These are phyloP conservation scores for Teunomyces kruisii DNA, from an alignment of 805 yeast genomes.

Conservation along the genomic window DNA sequence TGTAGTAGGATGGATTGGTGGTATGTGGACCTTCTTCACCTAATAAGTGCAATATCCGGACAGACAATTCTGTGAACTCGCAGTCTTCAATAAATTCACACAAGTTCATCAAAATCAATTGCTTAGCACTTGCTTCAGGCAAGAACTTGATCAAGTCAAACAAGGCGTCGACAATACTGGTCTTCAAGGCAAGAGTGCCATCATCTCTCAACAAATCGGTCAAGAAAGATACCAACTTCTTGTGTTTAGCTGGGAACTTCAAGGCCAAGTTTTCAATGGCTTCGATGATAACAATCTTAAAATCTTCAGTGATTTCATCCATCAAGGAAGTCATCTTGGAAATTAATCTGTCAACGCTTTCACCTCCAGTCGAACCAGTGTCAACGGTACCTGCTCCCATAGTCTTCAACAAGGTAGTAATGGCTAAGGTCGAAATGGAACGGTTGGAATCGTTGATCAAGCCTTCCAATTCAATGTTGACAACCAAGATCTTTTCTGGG, in stretches of 20 bases:
- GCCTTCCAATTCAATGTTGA: conserved; percentile 82
- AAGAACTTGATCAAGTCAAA: conserved; percentile 87
- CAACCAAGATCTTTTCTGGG: conserved; percentile 75
- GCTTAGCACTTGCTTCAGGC: conserved; percentile 70
- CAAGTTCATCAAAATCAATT: conserved; percentile 77
- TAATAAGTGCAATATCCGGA: conserved; percentile 85
- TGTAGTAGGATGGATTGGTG: conserved; percentile 81
- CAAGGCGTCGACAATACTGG: conserved; percentile 86
- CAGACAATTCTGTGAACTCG: conserved; percentile 90
- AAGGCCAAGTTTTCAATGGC: conserved; percentile 90
- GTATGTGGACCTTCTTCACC: conserved; percentile 95
- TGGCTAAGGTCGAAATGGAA: conserved; percentile 93
- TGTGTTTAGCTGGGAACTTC: conserved; percentile 90
- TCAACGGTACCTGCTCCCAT: conserved; percentile 67
- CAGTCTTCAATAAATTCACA: conserved; percentile 99
- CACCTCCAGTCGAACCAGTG: conserved; percentile 39
- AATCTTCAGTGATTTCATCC: conserved; percentile 94
- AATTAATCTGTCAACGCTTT: conserved; percentile 82
- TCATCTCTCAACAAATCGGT: conserved; percentile 85
- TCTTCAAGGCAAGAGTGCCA: conserved; percentile 84
- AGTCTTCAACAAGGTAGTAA: conserved; percentile 91
- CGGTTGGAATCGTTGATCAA: conserved; percentile 87
- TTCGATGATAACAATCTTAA: conserved; percentile 90
- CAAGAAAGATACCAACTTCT: conserved; percentile 75
- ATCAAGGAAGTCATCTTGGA: conserved; percentile 83